phyloP scores from a whole-genome alignment of 805 yeast genomes.

The Debaryomyces prosopidis region DNA sequence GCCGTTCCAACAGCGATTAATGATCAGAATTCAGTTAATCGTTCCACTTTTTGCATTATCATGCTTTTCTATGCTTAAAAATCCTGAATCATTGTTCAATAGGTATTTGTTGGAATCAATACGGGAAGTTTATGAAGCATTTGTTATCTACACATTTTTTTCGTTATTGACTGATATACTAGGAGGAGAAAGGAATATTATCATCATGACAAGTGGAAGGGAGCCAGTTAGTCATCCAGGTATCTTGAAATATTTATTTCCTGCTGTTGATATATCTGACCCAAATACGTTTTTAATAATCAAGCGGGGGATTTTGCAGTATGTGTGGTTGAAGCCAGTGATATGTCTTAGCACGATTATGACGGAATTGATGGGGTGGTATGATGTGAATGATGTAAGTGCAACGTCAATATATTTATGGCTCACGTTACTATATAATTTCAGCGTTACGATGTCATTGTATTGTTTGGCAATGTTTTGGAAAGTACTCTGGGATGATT shows the following conservation, averaged over 20 bases:
- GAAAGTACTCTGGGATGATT: conserved; percentile 81
- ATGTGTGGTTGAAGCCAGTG: conserved; percentile 91
- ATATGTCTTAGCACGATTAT: conserved; percentile 58
- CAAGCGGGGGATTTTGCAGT: conserved; percentile 86
- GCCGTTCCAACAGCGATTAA: conserved; percentile 83
- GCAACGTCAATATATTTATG: conserved; percentile 56
- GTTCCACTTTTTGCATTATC: conserved; percentile 79
- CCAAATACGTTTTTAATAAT: conserved; percentile 75
- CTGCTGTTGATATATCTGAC: conserved; percentile 78
- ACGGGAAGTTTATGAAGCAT: conserved; percentile 91
- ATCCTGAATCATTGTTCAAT: conserved; percentile 42
- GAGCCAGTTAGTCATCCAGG: conserved; percentile 70
- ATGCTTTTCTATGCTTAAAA: conserved; percentile 58
- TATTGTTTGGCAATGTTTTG: conserved; percentile 89
- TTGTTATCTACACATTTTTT: conserved; percentile 92
- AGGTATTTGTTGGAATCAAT: conserved; percentile 63
- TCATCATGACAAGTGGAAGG: conserved; percentile 68
- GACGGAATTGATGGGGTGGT: conserved; percentile 48
- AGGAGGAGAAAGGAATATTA: conserved; percentile 90
- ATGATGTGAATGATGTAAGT: conserved; percentile 53
- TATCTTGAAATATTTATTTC: conserved; percentile 47
- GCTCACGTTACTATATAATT: conserved; percentile 70
- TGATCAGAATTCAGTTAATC: conserved; percentile 77
- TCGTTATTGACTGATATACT: conserved; percentile 76
- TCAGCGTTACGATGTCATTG: conserved; percentile 77